Evolutionary conservation across 192 early-diverging fungal genomes (phyloP), one percentile per base, ranked within the genome.

Genomic region (Backusella sp.): DNA sequence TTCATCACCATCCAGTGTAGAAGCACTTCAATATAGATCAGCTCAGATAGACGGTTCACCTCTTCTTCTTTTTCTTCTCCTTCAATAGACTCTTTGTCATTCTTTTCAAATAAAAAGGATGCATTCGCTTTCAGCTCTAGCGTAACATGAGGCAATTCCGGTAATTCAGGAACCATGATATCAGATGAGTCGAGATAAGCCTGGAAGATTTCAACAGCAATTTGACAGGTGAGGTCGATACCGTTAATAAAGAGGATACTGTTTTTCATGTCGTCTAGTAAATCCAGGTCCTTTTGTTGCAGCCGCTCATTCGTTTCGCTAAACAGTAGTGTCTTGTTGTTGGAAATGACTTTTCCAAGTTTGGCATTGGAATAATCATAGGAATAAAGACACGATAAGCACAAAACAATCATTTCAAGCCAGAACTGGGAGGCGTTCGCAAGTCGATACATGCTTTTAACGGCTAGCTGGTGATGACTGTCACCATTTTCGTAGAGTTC

Each of bases 1-100:
- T 79, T 83, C 3, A 84, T 39, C 3, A 77, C 81, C 84, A 89
- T 83, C 88, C 88, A 89, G 9, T 83, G 73, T 21, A 89, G 37
- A n/a, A 89, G 59, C 8, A 84, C 70, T 46, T 86, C 78, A 19
- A 84, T 79, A 70, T 86, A 89, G 3, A 89, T 70, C 28, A 89
- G 67, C 83, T 82, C 88, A 26, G 72, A 30, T 12, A 84, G 78
- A 30, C 39, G 19, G 23, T 73, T 71, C 2, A 19, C 26, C 15
- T 71, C 66, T 37, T 30, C 66, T 37, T 30, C 21, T 26, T 70
- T 46, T 37, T 30, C 30, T 37, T 30, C 30, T 37, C 21, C 32
- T 15, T 69, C 41, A 8, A n/a, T 6, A n/a, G 30, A 34, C 23
- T 37, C 12, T 44, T 62, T 9, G 6, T 28, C 19, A 7, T 56